A percentile compares a stretch with the other conserved stretches of the same genome.
Conservation (phyloP, 768 basidiomycete genomes). For the Suillus fuscotomentosus region DNA sequence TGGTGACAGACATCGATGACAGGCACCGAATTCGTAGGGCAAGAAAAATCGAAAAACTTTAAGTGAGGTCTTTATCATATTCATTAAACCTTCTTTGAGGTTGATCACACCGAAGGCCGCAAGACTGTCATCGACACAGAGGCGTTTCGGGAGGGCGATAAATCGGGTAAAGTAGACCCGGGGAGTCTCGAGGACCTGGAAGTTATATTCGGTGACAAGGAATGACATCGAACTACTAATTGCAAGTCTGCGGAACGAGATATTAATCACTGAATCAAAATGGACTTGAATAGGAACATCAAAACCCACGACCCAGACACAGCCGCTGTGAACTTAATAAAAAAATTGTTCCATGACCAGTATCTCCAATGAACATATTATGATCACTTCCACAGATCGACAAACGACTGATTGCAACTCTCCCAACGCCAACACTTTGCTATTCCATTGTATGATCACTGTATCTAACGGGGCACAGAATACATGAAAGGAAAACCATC, state of each 20-base stretch:
- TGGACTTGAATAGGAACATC: not conserved
- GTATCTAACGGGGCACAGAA: not conserved
- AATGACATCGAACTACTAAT: not conserved
- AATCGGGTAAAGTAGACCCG: slow-evolving; percentile 48
- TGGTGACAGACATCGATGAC: slow-evolving; percentile 71
- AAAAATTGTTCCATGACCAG: not conserved
- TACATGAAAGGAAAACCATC: not conserved
- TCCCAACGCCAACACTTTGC: not conserved
- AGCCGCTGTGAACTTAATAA: not conserved
- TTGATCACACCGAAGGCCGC: slow-evolving; percentile 71
- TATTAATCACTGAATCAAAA: not conserved
- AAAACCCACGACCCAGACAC: not conserved
- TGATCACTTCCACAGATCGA: not conserved
- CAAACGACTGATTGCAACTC: not conserved
- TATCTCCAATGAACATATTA: not conserved
- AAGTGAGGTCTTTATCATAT: slow-evolving; percentile 43
- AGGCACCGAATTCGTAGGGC: slow-evolving; percentile 75
- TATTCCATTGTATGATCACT: not conserved
- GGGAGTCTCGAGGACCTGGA: slow-evolving; percentile 82
- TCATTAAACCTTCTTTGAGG: slow-evolving; percentile 36
- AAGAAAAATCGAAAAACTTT: slow-evolving; percentile 82
- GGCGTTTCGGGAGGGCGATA: slow-evolving; percentile 63
- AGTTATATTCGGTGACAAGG: slow-evolving; percentile 66
- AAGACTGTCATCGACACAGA: slow-evolving; percentile 87
- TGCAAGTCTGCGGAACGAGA: not conserved